Evolutionary conservation across 441 rosid species (phyloP), one percentile per base, ranked within the genome.

Genomic region (Cnidoscolus chayamansa): DNA sequence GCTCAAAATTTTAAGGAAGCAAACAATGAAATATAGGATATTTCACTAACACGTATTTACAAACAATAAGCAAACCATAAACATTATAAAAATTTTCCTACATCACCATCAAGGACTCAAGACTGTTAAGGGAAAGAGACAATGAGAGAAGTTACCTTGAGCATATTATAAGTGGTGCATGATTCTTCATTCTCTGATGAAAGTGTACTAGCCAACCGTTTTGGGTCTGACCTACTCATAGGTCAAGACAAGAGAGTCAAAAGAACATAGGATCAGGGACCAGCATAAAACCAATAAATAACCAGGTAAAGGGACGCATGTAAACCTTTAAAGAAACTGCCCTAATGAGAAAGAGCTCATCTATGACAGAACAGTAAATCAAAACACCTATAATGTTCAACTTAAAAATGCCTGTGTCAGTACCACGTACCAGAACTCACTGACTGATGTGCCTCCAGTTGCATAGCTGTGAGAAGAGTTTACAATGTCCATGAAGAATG

Each of bases 381-480:
- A 75, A 64, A 12, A 4, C 6, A 40, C 0, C 45, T 40, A 40
- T 40, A 5, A 6, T 40, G 7, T 47, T 30, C 17, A 72, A 57
- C 25, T 32, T 9, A 11, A 53, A 66, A 73, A 30, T 15, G 60
- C 40, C 20, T 47, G 13, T 19, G 19, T 62, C 70, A 76, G 67
- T 89, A 94, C 99, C 99, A 95, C 76, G 67, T 89, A 94, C 99
- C 99, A 95, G 85, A 89, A 91, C 83, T 95, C 96, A 15, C 68
- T 0, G 20, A 80, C 84, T 31, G 99, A 95, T 55, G 98, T 91
- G 71, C 97, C 97, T 77, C 96, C 98, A 31, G 97, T 91, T 70
- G 97, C 90, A 79, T 86, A 95, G 82, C 87, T 83, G 81, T 95
- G 93, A 72, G 99, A 92, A 68, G 91, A 82, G 78, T 91, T 95